Evolutionary conservation across 2,329 filamentous ascomycete genomes (phyloP).

Genomic region (Aureobasidium subglaciale): DNA sequence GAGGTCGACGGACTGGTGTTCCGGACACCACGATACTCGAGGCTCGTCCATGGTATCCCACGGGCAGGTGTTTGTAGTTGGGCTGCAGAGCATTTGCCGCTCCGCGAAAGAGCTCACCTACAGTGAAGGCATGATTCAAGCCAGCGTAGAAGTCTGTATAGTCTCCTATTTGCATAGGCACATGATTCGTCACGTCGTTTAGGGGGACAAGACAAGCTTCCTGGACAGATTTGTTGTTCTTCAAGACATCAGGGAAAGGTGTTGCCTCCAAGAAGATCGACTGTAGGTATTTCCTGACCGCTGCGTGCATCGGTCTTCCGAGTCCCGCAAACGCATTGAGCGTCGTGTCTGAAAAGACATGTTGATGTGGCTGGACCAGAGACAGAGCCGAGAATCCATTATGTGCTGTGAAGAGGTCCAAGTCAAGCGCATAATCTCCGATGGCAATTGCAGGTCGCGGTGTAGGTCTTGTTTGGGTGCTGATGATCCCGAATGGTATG

Average conservation of each 20-base stretch:
- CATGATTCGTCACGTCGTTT: slow-evolving; percentile 54
- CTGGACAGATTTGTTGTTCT: slow-evolving; percentile 53
- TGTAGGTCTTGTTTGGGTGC: slow-evolving; percentile 48
- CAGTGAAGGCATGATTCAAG: slow-evolving; percentile 67
- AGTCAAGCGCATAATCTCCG: slow-evolving; percentile 63
- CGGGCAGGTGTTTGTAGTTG: slow-evolving; percentile 75
- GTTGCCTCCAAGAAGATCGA: slow-evolving; percentile 56
- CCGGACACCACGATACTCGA: slow-evolving; percentile 70
- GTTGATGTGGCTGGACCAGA: slow-evolving; percentile 49
- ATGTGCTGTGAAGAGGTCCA: slow-evolving; percentile 53
- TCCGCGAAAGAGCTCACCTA: slow-evolving; percentile 66
- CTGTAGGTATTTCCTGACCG: slow-evolving; percentile 64
- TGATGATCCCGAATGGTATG: slow-evolving; percentile 78
- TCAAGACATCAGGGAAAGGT: slow-evolving; percentile 53
- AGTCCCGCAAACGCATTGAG: slow-evolving; percentile 69
- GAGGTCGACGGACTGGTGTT: slow-evolving; percentile 64
- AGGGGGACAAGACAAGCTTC: slow-evolving; percentile 53
- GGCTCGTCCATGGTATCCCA: slow-evolving; percentile 73
- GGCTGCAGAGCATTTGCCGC: slow-evolving; percentile 66
- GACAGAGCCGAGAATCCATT: slow-evolving; percentile 55
- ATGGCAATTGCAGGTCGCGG: slow-evolving; percentile 65
- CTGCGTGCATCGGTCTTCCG: slow-evolving; percentile 58
- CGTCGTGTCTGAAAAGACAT: slow-evolving; percentile 57
- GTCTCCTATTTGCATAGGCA: slow-evolving; percentile 73
- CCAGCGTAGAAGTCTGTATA: slow-evolving; percentile 85